Evolutionary conservation across 2,329 filamentous ascomycete genomes (phyloP), one percentile per base, ranked within the genome.

Genomic region (Thermomyces lanuginosus): DNA sequence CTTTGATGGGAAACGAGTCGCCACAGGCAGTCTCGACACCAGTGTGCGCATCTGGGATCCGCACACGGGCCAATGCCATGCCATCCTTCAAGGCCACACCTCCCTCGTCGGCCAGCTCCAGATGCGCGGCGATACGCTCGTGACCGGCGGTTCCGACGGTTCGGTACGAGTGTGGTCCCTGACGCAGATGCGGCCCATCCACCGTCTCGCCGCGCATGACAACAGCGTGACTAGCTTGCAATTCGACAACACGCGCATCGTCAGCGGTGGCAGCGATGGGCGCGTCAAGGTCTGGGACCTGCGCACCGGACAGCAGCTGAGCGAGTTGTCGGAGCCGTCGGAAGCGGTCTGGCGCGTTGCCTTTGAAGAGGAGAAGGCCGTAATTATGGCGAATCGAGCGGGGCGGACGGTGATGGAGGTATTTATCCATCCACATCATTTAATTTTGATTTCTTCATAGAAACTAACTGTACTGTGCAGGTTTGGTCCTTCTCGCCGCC

Each of bases 221-320:
- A 98, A 98, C 53, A 93, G 84, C 49, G 89, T 98, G 28, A 98
- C 89, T 1, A 93, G 83, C 51, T 61, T 98, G 39, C 89, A 98
- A 47, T 98, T 98, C 49, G 89, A 98, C 45, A 84, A 93, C 46
- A 84, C 78, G 13, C 71, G 89, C 29, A 89, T 98, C 33, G 84
- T 98, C 30, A 92, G 82, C 47, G 89, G 89, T 41, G 91, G 89
- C 26, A 92, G 81, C 43, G 89, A 98, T 53, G 89, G 89, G n/a
- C 69, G 89, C 28, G 89, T 98, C 38, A 98, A 95, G 56, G 84
- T 98, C 29, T 98, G 89, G 89, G 86, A 92, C 56, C 62, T 95
- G 32, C 83, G 89, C 53, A 89, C 81, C 2, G 89, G 89, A 3
- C 76, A 80, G 31, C 65, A 92, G 15, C 81, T 98, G 12, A 73